Evolutionary conservation across 2,329 filamentous ascomycete genomes (phyloP), one percentile per base, ranked within the genome.

Genomic region (Neonectria faginata): DNA sequence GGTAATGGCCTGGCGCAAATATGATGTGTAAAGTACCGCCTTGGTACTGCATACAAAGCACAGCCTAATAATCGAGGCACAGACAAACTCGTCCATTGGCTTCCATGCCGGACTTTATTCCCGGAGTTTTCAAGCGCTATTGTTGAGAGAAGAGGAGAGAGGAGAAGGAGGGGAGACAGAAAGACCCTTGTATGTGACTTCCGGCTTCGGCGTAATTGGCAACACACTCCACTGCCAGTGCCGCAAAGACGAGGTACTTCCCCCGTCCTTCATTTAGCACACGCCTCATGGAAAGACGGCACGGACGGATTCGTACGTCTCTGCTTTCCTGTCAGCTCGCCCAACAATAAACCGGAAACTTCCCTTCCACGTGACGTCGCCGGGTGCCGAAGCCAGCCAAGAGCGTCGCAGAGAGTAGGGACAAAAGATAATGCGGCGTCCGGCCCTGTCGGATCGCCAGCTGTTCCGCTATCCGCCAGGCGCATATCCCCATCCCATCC

Each of bases 391-490:
- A 48, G 16, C 55, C 29, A 48, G 50, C 55, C 50, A 39, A 39
- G 51, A 48, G 31, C n/a, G 18, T 29, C 18, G 14, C 7, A n/a
- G 18, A 16, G 1, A 29, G 12, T 27, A 55, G 56, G 61, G 61
- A 39, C 56, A 64, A 64, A 64, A 55, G 61, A 56, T 64, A 59
- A 59, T 64, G 61, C 61, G 61, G 51, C 51, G n/a, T 31, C 61
- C 61, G 61, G 61, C 31, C 51, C 61, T 27, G 58, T 57, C 71
- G 70, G 73, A 70, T 73, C 65, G 62, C 69, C 66, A 72, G 66
- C 67, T 73, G 67, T 73, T 70, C 71, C 67, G 68, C 69, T 60
- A 52, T 41, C 57, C 58, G 65, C 60, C 52, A 52, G 59, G 58
- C 60, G 60, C 57, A 65, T 57, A 56, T 57, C 57, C 61, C 65